Conservation (phyloP, 352 stramenopile species). For the Aphanomyces cochlioides region DNA sequence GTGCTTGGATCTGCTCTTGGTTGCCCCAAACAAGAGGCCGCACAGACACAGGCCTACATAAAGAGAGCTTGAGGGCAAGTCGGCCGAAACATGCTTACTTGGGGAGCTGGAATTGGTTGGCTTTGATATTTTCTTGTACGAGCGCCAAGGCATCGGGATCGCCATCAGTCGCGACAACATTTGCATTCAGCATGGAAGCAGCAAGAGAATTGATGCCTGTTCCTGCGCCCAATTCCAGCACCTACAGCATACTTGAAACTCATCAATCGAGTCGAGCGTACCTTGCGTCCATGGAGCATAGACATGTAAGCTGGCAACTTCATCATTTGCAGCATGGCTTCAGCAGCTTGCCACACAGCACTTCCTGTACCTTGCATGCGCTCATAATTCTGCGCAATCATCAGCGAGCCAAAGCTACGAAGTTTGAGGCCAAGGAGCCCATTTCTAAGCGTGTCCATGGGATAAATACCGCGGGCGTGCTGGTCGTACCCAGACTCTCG, state of each 20-base stretch:
- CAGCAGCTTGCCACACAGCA: slow-evolving; percentile 23
- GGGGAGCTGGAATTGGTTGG: slow-evolving; percentile 15
- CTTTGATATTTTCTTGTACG: slow-evolving; percentile 15
- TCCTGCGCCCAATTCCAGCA: slow-evolving; percentile 18
- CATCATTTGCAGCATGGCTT: slow-evolving; percentile 24
- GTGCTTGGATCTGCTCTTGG: slow-evolving; percentile 19
- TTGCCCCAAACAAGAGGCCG: slow-evolving; percentile 13
- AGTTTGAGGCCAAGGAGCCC: slow-evolving; percentile 22
- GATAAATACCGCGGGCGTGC: too few relatives aligned
- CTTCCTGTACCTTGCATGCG: slow-evolving; percentile 22
- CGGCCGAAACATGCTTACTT: neutral
- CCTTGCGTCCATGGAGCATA: slow-evolving; percentile 21
- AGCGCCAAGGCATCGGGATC: slow-evolving; percentile 16
- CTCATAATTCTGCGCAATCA: slow-evolving; percentile 25
- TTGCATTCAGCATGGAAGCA: slow-evolving; percentile 10
- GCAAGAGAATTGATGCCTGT: slow-evolving; percentile 22
- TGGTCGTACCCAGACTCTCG: slow-evolving; percentile 12
- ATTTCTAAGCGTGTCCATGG: neutral
- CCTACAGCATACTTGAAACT: neutral
- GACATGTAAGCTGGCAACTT: slow-evolving; percentile 11
- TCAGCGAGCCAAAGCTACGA: slow-evolving; percentile 21
- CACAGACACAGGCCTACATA: neutral
- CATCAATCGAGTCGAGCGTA: neutral
- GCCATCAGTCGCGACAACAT: slow-evolving; percentile 16
- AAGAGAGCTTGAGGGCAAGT: neutral